These are phyloP conservation scores for Plasmodium knowlesi DNA, from an alignment of 169 alveolate genomes.

Conservation along the genomic window DNA sequence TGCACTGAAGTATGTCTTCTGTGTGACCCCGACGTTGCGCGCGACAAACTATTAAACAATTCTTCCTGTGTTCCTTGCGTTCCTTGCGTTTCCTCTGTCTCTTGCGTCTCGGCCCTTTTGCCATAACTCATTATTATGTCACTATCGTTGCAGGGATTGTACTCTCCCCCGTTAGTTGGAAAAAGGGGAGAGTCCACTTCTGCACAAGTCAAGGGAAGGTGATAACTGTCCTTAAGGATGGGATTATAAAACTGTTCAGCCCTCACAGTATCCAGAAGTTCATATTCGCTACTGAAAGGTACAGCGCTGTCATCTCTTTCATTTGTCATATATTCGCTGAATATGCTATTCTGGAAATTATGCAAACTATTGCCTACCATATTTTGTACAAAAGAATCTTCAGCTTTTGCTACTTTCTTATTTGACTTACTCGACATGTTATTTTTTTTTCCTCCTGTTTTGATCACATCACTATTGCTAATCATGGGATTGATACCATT, in stretches of 20 bases:
- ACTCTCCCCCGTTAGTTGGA: not conserved
- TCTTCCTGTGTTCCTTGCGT: not conserved
- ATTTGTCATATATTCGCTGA: not conserved
- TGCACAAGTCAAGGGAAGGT: not conserved
- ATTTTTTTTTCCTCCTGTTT: conserved; percentile 1
- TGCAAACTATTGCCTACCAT: not conserved
- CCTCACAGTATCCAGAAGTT: not conserved
- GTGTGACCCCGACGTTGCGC: not conserved
- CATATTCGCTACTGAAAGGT: not conserved
- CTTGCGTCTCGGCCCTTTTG: not conserved
- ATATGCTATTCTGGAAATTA: not conserved
- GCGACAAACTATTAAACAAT: not conserved
- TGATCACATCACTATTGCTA: not conserved
- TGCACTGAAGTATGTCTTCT: not conserved
- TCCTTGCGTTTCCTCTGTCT: not conserved
- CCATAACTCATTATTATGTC: not conserved
- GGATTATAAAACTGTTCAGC: not conserved
- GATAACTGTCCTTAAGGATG: not conserved
- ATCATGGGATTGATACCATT: not conserved
- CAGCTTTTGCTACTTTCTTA: not conserved
- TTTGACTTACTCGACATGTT: not conserved
- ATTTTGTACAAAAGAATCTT: not conserved
- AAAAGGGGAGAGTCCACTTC: not conserved
- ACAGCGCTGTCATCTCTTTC: not conserved
- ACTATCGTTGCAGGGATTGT: not conserved